phyloP scores from a whole-genome alignment of 768 basidiomycete genomes.

The Lentinula sp. region DNA sequence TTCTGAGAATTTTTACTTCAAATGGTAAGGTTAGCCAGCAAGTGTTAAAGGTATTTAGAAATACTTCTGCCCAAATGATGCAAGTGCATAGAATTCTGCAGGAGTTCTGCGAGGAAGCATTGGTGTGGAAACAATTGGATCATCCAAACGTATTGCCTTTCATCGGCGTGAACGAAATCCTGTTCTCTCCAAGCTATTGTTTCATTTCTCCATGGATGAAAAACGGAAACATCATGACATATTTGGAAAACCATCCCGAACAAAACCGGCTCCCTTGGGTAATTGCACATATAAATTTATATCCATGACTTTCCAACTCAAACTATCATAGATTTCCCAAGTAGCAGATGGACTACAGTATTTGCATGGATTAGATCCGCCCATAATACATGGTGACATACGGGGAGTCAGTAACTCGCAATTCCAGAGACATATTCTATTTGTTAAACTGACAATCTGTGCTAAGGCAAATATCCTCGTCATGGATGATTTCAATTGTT shows the following conservation, averaged over 20 bases:
- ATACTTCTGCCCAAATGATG: neutral
- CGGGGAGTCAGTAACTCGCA: neutral
- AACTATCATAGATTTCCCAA: neutral
- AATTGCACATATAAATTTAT: neutral
- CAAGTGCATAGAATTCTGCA: neutral
- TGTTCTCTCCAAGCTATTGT: slow-evolving; percentile 13
- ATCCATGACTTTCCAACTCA: neutral
- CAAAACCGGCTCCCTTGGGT: neutral
- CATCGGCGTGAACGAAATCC: slow-evolving; percentile 14
- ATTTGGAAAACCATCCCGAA: slow-evolving; percentile 11
- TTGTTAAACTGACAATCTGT: neutral
- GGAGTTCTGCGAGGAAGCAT: slow-evolving; percentile 18
- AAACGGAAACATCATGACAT: slow-evolving; percentile 17
- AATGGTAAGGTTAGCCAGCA: neutral
- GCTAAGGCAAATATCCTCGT: slow-evolving; percentile 2
- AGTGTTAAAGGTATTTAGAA: slow-evolving; percentile 1
- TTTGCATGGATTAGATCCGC: slow-evolving; percentile 3
- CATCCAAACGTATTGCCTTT: slow-evolving; percentile 15
- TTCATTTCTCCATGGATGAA: slow-evolving; percentile 22
- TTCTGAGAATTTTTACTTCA: slow-evolving; percentile 6
- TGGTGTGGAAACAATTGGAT: slow-evolving; percentile 15
- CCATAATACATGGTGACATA: slow-evolving; percentile 6
- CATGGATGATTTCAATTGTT: neutral
- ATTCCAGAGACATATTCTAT: no score
- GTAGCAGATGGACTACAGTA: slow-evolving; percentile 3